phyloP scores from a whole-genome alignment of 768 basidiomycete species.

The Lactarius indigo region DNA sequence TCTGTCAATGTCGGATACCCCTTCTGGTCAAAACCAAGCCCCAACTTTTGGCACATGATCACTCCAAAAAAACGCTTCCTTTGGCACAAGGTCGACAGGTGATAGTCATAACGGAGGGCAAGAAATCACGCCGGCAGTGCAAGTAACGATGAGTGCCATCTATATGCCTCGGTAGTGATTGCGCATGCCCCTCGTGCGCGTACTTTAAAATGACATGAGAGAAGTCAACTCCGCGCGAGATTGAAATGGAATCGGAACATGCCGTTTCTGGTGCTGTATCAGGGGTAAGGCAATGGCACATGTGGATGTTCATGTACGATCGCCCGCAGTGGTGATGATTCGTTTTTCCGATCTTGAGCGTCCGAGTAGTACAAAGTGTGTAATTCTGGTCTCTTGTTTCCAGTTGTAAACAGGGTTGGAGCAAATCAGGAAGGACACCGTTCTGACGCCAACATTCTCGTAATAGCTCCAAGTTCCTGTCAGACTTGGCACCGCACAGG shows the following conservation, averaged over 20 bases:
- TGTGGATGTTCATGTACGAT: slow-evolving; percentile 14
- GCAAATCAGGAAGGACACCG: not conserved
- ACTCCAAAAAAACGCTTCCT: not conserved
- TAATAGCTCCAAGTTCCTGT: slow-evolving; percentile 9
- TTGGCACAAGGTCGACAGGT: not conserved
- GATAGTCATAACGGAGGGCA: not conserved
- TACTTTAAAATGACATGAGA: slow-evolving; percentile 11
- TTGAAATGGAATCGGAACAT: slow-evolving; percentile 15
- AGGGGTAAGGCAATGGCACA: slow-evolving; percentile 19
- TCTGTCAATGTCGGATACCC: not conserved
- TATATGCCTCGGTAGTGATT: slow-evolving; percentile 6
- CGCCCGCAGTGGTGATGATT: slow-evolving; percentile 13
- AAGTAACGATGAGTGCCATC: not conserved
- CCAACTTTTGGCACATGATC: slow-evolving; percentile 1
- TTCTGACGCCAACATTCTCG: slow-evolving; percentile 3
- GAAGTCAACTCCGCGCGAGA: slow-evolving; percentile 10
- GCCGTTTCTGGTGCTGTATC: slow-evolving; percentile 17
- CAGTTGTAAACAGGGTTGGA: slow-evolving; percentile 11
- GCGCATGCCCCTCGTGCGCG: slow-evolving; percentile 9
- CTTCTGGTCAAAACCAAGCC: slow-evolving; percentile 11
- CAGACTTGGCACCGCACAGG: not conserved
- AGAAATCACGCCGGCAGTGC: slow-evolving; percentile 9
- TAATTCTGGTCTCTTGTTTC: not conserved
- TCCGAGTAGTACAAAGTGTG: not conserved
- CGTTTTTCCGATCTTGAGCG: slow-evolving; percentile 12